Evolutionary conservation across 2,329 filamentous ascomycete genomes (phyloP), one percentile per base, ranked within the genome.

Genomic region (Sclerotinia sclerotiorum): DNA sequence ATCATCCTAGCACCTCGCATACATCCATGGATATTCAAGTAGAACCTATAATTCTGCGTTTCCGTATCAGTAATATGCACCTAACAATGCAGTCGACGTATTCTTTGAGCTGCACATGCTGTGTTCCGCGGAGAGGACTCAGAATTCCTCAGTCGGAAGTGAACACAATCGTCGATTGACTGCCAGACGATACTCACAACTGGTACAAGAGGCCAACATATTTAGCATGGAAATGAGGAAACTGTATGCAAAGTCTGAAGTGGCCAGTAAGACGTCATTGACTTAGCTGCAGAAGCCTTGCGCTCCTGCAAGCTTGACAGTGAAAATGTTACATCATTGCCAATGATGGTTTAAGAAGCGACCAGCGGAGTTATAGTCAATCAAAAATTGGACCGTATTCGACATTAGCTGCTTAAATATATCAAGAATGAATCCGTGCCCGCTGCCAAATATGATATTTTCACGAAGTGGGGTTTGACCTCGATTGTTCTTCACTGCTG

Each of bases 391-490:
- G 8, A 27, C 60, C n/a, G 46, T 39, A 51, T 62, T 62, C 29
- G 60, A 62, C 21, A 51, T 15, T 39, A 35, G n/a, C 46, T 62
- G 60, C 60, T 51, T 51, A 24, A 62, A 51, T 39, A 62, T 62
- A 62, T 62, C 60, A 62, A 15, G 46, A 62, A 62, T 39, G 29
- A 51, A 51, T 62, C 60, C 21, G 46, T 62, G 60, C 46, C 60
- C 42, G n/a, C 32, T 32, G 17, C 11, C 27, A 21, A 62, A 51
- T 51, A 39, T 62, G 60, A 62, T 62, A 51, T 51, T 24, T 49
- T 51, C 35, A 15, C 29, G 39, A 62, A 51, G 60, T 62, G 60
- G 60, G n/a, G 29, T 39, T 51, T 39, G 46, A 21, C 15, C 29
- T 51, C 29, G 24, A 39, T 51, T 7, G 32, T 39, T 21, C 7